A percentile compares a stretch with the other conserved stretches of the same genome.
Evolutionary conservation across 1,284 basidiomycete species (phyloP).

Genomic region (Inonotus hispidus): DNA sequence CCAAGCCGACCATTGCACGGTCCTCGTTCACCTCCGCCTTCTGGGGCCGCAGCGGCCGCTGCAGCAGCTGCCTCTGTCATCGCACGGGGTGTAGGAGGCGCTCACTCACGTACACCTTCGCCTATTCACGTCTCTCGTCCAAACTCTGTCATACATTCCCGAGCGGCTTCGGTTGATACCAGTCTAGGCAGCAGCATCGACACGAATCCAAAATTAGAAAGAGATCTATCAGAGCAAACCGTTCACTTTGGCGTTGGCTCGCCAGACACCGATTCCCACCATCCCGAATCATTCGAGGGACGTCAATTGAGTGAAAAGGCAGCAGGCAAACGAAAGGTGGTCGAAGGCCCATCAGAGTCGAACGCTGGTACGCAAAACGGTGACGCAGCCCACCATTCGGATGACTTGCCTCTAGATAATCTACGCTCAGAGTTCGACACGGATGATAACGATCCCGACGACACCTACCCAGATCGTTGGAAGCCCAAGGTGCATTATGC

Average conservation of each 20-base stretch:
- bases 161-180: conserved; percentile 3
- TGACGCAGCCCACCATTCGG: conserved; percentile 29
- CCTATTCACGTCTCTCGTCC: conserved; percentile 9
- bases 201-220: neutral
- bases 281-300: conserved; percentile 30
- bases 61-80: conserved; percentile 40
- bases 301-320: conserved; percentile 67
- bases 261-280: conserved; percentile 13
- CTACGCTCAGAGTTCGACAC: conserved; percentile 32
- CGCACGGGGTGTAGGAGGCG: conserved; percentile 16
- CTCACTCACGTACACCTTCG: conserved; percentile 14
- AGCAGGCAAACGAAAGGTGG: conserved; percentile 65
- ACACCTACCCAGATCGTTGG: neutral
- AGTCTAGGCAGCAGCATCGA: neutral
- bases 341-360: conserved; percentile 31
- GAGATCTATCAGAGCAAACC: neutral
- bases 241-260: neutral
- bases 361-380: neutral
- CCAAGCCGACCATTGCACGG: conserved; percentile 64
- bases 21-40: conserved; percentile 52
- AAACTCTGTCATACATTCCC: conserved; percentile 5
- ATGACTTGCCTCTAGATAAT: conserved; percentile 33
- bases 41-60: conserved; percentile 41
- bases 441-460: conserved; percentile 21
- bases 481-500: conserved; percentile 46